phyloP scores from a whole-genome alignment of 352 stramenopile genomes.

The Globisporangium uncinulatum region DNA sequence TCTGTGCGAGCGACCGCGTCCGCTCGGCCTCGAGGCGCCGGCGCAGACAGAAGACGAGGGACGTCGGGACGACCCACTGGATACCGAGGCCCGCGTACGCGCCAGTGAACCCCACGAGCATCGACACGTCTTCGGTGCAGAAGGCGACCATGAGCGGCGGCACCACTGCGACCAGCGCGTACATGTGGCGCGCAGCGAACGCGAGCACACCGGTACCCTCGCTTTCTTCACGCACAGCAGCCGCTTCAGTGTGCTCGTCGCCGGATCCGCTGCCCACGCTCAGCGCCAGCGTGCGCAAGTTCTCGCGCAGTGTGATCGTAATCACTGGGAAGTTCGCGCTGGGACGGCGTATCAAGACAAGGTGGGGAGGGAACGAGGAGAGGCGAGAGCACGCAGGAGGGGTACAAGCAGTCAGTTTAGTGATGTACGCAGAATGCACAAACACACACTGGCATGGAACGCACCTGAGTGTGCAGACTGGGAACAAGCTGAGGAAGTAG shows the following conservation, averaged over 20 bases:
- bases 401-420: background rate
- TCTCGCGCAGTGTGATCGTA: constrained; percentile 83
- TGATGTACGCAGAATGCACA: background rate
- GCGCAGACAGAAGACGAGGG: constrained; percentile 68
- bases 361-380: too few relatives aligned
- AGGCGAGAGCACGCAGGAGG: too few relatives aligned
- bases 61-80: constrained; percentile 82
- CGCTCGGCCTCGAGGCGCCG: constrained; percentile 37
- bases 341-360: background rate
- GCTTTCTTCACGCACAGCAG: constrained; percentile 11
- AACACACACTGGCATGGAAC: background rate
- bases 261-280: constrained; percentile 22
- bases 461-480: constrained; percentile 81
- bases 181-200: constrained; percentile 56
- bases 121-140: constrained; percentile 86
- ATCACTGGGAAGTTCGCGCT: constrained; percentile 85
- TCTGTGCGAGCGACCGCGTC: background rate
- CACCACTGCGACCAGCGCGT: constrained; percentile 65
- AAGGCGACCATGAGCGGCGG: constrained; percentile 78
- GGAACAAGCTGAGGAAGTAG: constrained; percentile 87
- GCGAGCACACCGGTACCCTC: constrained; percentile 13
- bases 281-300: constrained; percentile 65
- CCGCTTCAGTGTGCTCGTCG: constrained; percentile 10
- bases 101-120: constrained; percentile 84
- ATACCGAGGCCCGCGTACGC: constrained; percentile 83